Percentiles rank a stretch among this genome's conserved stretches.
Evolutionary conservation across 2,329 filamentous ascomycete species (phyloP).

Genomic region (Saccharata proteae): DNA sequence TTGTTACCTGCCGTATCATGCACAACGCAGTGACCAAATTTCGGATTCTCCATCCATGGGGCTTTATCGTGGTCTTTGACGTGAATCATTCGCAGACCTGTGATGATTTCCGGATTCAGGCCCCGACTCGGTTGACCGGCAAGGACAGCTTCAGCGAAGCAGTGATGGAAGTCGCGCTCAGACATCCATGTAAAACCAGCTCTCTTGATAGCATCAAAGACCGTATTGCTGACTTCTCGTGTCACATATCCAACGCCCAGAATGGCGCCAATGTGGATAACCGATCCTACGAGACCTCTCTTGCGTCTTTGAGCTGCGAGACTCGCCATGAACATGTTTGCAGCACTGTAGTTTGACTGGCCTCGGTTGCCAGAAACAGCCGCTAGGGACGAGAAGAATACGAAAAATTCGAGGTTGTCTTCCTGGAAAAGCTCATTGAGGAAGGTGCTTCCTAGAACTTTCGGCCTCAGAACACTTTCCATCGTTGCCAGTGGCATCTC

Average conservation of each 20-base stretch:
- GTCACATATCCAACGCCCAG: constrained; percentile 32
- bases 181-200: constrained; percentile 21
- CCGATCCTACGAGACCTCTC: constrained; percentile 27
- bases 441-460: constrained; percentile 11
- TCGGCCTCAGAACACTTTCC: constrained; percentile 10
- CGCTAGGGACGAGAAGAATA: constrained; percentile 15
- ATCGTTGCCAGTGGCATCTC: constrained; percentile 8
- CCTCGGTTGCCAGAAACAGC: constrained; percentile 10
- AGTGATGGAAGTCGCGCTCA: constrained; percentile 39
- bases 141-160: constrained; percentile 40
- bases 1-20: neutral
- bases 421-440: constrained; percentile 12
- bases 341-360: constrained; percentile 14
- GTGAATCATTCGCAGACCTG: neutral
- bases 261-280: constrained; percentile 28
- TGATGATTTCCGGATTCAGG: neutral
- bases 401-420: constrained; percentile 15
- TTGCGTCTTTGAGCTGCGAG: constrained; percentile 25
- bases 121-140: constrained; percentile 19
- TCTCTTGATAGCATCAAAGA: neutral
- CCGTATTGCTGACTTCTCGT: neutral
- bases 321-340: constrained; percentile 26
- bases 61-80: neutral
- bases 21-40: neutral
- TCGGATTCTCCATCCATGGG: neutral